Conservation (phyloP, 352 stramenopile species). For the Globisporangium cystogenes region DNA sequence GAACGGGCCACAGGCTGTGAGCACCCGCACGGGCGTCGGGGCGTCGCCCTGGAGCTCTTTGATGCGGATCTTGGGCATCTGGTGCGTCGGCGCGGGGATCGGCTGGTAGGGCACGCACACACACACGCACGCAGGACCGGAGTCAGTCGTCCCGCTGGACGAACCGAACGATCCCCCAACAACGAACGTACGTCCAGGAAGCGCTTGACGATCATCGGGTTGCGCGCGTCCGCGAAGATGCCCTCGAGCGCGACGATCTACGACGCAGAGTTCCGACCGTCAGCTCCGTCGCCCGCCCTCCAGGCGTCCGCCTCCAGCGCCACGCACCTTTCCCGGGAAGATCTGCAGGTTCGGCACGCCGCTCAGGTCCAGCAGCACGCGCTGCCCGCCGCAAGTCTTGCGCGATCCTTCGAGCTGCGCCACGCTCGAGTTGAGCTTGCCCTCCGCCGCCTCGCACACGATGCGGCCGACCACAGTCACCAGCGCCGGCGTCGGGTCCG, state of each 20-base stretch:
- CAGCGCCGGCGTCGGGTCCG: constrained; percentile 64
- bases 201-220: constrained; percentile 67
- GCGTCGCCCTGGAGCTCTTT: constrained; percentile 42
- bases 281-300: not conserved
- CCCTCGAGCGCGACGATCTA: constrained; percentile 82
- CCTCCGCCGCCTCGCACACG: constrained; percentile 77
- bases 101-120: constrained; percentile 28
- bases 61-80: constrained; percentile 33
- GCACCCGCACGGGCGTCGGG: constrained; percentile 56
- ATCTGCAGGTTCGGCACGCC: constrained; percentile 65
- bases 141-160: no score
- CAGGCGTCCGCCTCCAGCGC: not conserved
- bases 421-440: constrained; percentile 79
- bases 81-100: constrained; percentile 49
- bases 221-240: constrained; percentile 60
- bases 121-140: no score
- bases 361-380: constrained; percentile 71
- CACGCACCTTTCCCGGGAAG: constrained; percentile 74
- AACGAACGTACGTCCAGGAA: constrained; percentile 59
- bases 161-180: no score
- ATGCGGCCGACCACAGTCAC: constrained; percentile 80
- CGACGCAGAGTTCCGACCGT: constrained; percentile 1
- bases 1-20: constrained; percentile 93
- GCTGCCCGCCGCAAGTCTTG: constrained; percentile 77
- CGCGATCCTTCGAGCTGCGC: constrained; percentile 79